A percentile compares a stretch with the other conserved stretches of the same genome.
Conservation (phyloP, 257 asterid genomes). For the Paulownia fortunei region DNA sequence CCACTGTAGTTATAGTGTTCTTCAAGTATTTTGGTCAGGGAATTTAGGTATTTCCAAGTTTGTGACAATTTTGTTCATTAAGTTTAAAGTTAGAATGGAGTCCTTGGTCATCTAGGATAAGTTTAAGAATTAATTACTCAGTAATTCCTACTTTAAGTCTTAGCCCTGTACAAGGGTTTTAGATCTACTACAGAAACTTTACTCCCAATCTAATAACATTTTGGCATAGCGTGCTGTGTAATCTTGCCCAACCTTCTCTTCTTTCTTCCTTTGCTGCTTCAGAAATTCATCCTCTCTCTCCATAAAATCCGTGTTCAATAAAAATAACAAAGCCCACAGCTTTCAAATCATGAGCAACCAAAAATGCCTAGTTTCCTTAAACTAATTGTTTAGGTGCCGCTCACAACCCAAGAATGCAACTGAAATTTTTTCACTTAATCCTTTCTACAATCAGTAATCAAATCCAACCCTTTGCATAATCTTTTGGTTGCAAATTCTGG, state of each 20-base stretch:
- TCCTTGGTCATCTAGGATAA: neutral
- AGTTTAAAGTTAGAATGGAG: neutral
- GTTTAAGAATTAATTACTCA: neutral
- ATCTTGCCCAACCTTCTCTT: too few species aligned
- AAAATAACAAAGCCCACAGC: too few species aligned
- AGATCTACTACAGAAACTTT: neutral
- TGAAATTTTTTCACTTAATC: neutral
- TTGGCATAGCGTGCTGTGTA: too few species aligned
- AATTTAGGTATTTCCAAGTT: neutral
- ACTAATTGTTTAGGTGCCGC: too few species aligned
- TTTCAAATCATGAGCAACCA: too few species aligned
- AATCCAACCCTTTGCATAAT: neutral
- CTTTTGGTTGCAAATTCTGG: neutral
- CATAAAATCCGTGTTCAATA: too few species aligned
- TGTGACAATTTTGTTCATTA: neutral
- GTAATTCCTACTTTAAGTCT: neutral
- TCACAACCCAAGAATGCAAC: neutral
- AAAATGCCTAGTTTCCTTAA: too few species aligned
- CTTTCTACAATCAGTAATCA: neutral
- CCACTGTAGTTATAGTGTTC: neutral
- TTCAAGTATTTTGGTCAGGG: neutral
- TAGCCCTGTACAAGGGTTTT: neutral
- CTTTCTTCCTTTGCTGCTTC: too few species aligned
- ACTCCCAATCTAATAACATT: neutral
- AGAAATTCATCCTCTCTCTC: too few species aligned